Evolutionary conservation across 1,139 yeast species (phyloP).

Genomic region (Spathaspora sp.): DNA sequence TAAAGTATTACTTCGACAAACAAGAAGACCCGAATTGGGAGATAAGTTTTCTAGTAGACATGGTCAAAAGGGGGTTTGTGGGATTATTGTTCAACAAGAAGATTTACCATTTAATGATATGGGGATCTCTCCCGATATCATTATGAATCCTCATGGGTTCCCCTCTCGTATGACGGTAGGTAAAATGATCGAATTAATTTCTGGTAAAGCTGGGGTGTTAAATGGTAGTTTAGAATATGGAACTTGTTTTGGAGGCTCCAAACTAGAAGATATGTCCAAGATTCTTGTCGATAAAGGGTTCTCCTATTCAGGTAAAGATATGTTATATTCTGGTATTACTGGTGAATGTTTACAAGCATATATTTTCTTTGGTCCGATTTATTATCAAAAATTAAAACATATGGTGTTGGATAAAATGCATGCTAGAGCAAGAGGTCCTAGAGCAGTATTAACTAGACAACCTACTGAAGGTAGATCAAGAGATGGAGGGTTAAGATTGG

Average conservation of each 20-base stretch:
- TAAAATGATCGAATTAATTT: constrained; percentile 92
- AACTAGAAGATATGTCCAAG: constrained; percentile 93
- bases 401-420: constrained; percentile 99
- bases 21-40: constrained; percentile 97
- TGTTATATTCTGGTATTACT: constrained; percentile 96
- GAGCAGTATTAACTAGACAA: constrained; percentile 96
- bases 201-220: constrained; percentile 97
- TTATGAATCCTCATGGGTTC: constrained; percentile 99
- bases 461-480: constrained; percentile 99
- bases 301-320: constrained; percentile 94
- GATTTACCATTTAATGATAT: constrained; percentile 93
- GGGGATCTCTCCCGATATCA: constrained; percentile 90
- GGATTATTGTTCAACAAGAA: constrained; percentile 93
- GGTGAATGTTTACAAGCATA: constrained; percentile 98
- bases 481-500: constrained; percentile 98
- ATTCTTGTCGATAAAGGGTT: constrained; percentile 89
- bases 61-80: constrained; percentile 99
- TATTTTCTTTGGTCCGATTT: constrained; percentile 97
- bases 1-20: constrained; percentile 88
- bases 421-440: constrained; percentile 98
- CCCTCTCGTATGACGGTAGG: constrained; percentile 99
- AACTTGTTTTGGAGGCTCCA: constrained; percentile 97
- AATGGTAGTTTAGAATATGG: constrained; percentile 93
- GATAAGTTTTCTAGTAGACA: constrained; percentile 96
- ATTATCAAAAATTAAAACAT: constrained; percentile 96